Percentiles rank a stretch among this genome's conserved stretches.
These are phyloP conservation scores for Alopecurus myosuroides DNA, from an alignment of 176 grass and related monocot genomes.

Conservation along the genomic window DNA sequence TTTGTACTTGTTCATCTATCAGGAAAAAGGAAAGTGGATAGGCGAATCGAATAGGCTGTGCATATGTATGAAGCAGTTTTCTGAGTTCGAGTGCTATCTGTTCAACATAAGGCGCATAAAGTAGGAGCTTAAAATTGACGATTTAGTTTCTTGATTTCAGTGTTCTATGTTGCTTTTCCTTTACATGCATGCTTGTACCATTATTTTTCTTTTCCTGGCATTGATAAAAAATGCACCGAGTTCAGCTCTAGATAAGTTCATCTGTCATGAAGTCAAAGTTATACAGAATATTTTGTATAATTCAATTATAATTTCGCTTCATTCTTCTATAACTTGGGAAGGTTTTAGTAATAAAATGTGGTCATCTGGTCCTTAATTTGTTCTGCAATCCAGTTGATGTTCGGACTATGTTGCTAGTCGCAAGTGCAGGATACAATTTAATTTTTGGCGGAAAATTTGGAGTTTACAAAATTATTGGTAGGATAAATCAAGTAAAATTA, in stretches of 20 bases:
- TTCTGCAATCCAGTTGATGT: neutral
- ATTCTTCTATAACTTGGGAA: neutral
- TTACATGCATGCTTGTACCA: slow-evolving; percentile 8
- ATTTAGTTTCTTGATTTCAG: slow-evolving; percentile 32
- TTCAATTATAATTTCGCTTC: neutral
- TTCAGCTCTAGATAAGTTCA: slow-evolving; percentile 13
- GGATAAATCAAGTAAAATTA: slow-evolving; percentile 17
- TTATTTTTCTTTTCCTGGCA: slow-evolving; percentile 8
- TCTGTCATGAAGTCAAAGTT: neutral
- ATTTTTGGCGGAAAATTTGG: neutral
- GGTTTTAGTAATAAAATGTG: neutral
- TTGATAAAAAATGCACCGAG: neutral
- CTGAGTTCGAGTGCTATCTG: slow-evolving; percentile 28
- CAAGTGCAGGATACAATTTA: neutral
- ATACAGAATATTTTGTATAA: neutral
- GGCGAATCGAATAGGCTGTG: slow-evolving; percentile 42
- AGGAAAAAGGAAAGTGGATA: slow-evolving; percentile 55
- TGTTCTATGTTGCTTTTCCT: slow-evolving; percentile 27
- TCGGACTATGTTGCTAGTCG: neutral
- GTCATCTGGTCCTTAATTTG: neutral
- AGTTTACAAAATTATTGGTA: neutral
- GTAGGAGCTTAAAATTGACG: slow-evolving; percentile 30
- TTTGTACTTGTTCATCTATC: slow-evolving; percentile 92
- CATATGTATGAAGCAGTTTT: slow-evolving; percentile 26
- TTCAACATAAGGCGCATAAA: slow-evolving; percentile 33